These are phyloP conservation scores for Lipomyces starkeyi DNA, from an alignment of 805 yeast genomes.

Conservation along the genomic window DNA sequence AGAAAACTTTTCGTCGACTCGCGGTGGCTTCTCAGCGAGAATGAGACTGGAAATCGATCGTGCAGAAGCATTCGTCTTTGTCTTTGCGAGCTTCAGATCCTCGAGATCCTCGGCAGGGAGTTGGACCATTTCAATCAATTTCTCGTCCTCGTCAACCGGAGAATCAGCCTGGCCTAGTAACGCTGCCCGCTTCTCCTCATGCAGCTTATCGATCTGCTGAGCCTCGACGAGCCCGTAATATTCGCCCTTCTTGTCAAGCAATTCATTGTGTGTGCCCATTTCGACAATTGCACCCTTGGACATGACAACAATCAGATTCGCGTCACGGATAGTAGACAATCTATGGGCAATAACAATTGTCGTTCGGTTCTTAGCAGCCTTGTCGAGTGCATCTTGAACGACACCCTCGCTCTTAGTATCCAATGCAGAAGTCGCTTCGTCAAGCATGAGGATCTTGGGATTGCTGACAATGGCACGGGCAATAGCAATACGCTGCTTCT, in stretches of 20 bases:
- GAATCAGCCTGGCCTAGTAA: constrained; percentile 52
- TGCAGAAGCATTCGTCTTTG: constrained; percentile 41
- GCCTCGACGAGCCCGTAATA: constrained; percentile 48
- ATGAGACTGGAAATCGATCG: constrained; percentile 32
- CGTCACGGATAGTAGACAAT: constrained; percentile 77
- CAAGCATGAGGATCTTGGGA: constrained; percentile 62
- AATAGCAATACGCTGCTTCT: constrained; percentile 66
- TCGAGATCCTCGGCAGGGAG: constrained; percentile 6
- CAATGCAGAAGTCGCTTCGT: constrained; percentile 71
- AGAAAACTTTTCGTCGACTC: constrained; percentile 11
- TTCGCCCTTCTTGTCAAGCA: constrained; percentile 44
- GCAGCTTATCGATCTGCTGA: constrained; percentile 41
- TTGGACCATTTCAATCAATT: constrained; percentile 7
- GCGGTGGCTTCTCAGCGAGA: constrained; percentile 9
- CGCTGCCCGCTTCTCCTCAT: constrained; percentile 45
- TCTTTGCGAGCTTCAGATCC: constrained; percentile 13
- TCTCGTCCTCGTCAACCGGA: constrained; percentile 35
- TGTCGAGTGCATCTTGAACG: constrained; percentile 58
- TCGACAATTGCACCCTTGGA: constrained; percentile 57
- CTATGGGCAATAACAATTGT: constrained; percentile 87
- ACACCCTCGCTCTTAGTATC: constrained; percentile 67
- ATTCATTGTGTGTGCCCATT: constrained; percentile 51
- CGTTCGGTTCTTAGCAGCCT: constrained; percentile 52
- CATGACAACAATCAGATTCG: constrained; percentile 61
- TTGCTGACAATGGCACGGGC: constrained; percentile 63